These are phyloP conservation scores for Nicotiana attenuata DNA, from an alignment of 257 asterid species.

Conservation along the genomic window DNA sequence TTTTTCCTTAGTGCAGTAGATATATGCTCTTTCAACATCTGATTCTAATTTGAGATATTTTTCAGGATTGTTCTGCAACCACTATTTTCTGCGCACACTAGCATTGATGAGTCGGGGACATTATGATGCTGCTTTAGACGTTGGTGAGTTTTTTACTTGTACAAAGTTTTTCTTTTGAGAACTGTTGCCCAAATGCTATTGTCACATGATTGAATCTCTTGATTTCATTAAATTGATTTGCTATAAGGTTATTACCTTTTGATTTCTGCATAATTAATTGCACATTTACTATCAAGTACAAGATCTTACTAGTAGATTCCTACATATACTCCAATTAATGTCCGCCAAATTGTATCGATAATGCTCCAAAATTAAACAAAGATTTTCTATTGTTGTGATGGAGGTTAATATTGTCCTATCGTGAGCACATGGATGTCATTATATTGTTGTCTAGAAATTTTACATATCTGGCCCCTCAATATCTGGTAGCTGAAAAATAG, in stretches of 20 bases:
- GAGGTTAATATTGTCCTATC: background rate
- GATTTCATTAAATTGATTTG: background rate
- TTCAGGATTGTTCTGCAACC: conserved; percentile 78
- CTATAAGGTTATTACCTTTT: background rate
- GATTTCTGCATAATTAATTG: background rate
- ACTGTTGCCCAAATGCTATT: background rate
- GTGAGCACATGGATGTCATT: background rate
- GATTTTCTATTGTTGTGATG: background rate
- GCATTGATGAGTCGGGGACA: conserved; percentile 66
- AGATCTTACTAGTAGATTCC: background rate
- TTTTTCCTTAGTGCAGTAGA: background rate
- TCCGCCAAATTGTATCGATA: too few relatives aligned
- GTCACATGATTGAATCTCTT: background rate
- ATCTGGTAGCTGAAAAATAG: background rate
- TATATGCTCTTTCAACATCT: background rate
- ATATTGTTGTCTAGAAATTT: background rate
- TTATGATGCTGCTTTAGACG: conserved; percentile 51
- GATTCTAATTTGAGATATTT: background rate
- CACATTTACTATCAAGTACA: background rate
- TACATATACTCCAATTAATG: background rate
- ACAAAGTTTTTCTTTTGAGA: background rate
- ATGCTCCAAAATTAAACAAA: background rate
- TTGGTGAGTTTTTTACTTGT: conserved; percentile 31
- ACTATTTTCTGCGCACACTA: conserved; percentile 87
- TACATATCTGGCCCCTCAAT: background rate